Conservation (phyloP, 2,329 filamentous ascomycete species). For the Paracorniculantispora psalliotae region DNA sequence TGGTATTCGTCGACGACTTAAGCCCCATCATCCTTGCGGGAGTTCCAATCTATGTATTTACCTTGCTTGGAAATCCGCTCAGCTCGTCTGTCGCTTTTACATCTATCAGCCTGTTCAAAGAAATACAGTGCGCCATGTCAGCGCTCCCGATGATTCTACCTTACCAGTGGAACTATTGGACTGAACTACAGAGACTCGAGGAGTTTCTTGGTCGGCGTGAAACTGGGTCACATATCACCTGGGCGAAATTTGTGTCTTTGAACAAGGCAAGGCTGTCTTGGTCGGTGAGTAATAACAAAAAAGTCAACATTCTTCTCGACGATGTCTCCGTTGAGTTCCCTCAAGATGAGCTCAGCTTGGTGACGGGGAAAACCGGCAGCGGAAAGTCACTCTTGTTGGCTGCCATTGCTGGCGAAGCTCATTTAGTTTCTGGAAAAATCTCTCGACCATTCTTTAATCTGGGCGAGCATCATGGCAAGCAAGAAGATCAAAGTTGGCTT, state of each 20-base stretch:
- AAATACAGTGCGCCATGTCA: constrained; percentile 4
- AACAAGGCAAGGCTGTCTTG: not conserved
- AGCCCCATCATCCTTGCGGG: constrained; percentile 11
- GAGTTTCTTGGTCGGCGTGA: constrained; percentile 1
- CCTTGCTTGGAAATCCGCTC: not conserved
- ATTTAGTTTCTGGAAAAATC: constrained; percentile 6
- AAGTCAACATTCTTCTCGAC: constrained; percentile 8
- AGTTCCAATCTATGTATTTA: not conserved
- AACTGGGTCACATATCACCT: not conserved
- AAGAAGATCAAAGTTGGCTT: not conserved
- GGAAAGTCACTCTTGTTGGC: constrained; percentile 13
- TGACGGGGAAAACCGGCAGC: constrained; percentile 14
- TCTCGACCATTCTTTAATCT: not conserved
- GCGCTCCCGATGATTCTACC: constrained; percentile 3
- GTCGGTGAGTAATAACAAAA: not conserved
- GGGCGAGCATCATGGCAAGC: not conserved
- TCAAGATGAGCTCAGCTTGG: constrained; percentile 2
- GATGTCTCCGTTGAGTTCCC: constrained; percentile 10
- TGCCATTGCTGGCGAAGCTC: constrained; percentile 11
- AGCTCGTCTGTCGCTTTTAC: constrained; percentile 13
- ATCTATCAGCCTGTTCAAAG: constrained; percentile 12
- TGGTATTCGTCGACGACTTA: constrained; percentile 6
- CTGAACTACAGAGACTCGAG: constrained; percentile 9
- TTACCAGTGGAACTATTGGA: constrained; percentile 1
- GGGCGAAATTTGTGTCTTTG: not conserved